These are phyloP conservation scores for Aphanoascus verrucosus DNA, from an alignment of 2,329 filamentous ascomycete species.

Conservation along the genomic window DNA sequence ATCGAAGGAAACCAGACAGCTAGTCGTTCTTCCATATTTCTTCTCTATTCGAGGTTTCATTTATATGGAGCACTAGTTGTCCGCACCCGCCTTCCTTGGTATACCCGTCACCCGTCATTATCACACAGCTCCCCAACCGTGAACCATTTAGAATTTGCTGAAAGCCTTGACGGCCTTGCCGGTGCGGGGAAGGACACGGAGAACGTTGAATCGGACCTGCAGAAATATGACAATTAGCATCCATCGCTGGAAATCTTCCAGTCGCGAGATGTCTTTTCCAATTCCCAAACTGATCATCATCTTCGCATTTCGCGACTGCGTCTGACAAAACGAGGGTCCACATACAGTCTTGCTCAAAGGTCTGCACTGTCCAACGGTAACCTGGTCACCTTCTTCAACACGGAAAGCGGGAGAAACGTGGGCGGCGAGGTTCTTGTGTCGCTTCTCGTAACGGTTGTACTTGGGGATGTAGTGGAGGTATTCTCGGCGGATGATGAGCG, in stretches of 20 bases:
- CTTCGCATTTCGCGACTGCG: background rate
- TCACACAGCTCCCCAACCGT: conserved; percentile 17
- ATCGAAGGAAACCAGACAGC: background rate
- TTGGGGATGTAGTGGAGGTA: conserved; percentile 99
- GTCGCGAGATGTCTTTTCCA: background rate
- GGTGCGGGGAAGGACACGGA: conserved; percentile 93
- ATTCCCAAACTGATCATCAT: background rate
- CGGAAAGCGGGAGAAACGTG: conserved; percentile 99
- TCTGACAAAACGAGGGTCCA: conserved; percentile 23
- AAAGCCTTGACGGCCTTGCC: conserved; percentile 97
- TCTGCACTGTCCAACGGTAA: conserved; percentile 98
- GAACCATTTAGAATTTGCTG: conserved; percentile 78
- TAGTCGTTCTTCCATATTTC: conserved; percentile 11
- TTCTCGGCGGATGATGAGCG: conserved; percentile 97
- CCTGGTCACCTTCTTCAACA: conserved; percentile 99
- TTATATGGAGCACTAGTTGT: conserved; percentile 3
- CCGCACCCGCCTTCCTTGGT: conserved; percentile 12
- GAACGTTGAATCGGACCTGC: conserved; percentile 98
- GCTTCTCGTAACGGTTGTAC: conserved; percentile 99
- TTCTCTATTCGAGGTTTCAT: conserved; percentile 7
- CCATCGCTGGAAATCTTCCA: background rate
- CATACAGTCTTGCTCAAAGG: conserved; percentile 98
- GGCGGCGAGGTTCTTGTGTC: conserved; percentile 99
- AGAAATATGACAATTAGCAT: conserved; percentile 9
- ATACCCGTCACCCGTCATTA: conserved; percentile 19